Evolutionary conservation across 2,329 filamentous ascomycete genomes (phyloP).

Genomic region (Diaporthe helianthi): DNA sequence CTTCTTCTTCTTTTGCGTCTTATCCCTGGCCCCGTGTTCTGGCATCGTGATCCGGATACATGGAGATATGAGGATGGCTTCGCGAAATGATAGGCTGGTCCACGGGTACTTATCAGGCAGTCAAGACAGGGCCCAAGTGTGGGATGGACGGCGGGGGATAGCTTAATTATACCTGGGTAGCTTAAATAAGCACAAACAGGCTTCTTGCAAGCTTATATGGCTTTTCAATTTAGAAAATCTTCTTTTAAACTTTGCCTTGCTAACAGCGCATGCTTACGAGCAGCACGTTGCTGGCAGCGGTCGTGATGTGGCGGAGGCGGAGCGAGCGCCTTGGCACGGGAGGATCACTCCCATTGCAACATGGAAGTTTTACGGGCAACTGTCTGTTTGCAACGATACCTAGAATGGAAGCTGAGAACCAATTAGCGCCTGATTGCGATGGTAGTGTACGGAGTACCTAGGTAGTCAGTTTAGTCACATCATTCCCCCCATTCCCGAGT

Average conservation of each 20-base stretch:
- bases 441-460: too few relatives aligned
- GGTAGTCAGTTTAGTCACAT: too few relatives aligned
- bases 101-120: too few relatives aligned
- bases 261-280: neutral
- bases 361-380: neutral
- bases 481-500: too few relatives aligned
- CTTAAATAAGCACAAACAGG: too few relatives aligned
- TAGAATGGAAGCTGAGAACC: neutral
- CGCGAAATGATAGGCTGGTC: neutral
- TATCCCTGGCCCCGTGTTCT: neutral
- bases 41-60: neutral
- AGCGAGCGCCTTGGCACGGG: too few relatives aligned
- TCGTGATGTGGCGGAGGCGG: neutral
- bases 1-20: neutral
- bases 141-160: accelerated
- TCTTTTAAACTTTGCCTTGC: neutral
- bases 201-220: neutral
- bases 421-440: neutral
- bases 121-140: too few relatives aligned
- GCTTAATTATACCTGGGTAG: too few relatives aligned
- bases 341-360: neutral
- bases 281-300: neutral
- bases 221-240: neutral
- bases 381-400: neutral
- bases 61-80: neutral